Evolutionary conservation across 306 rosid genomes (phyloP).

Genomic region (Dryas alaskensis): DNA sequence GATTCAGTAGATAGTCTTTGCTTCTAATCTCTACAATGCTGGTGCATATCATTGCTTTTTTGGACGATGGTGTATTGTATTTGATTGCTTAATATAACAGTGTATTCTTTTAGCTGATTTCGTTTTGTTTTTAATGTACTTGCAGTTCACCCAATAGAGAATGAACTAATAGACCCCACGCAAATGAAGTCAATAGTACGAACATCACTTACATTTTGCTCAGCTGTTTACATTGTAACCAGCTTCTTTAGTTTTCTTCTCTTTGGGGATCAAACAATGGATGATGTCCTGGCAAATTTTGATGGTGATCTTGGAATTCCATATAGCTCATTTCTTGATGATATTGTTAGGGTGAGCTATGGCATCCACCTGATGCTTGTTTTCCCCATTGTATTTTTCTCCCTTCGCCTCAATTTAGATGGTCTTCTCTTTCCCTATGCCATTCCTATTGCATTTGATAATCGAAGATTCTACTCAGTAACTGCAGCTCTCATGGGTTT

Average conservation of each 20-base stretch:
- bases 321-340: conserved; percentile 58
- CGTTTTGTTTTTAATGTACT: background rate
- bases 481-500: conserved; percentile 51
- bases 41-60: background rate
- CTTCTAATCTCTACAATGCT: background rate
- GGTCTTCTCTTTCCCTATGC: conserved; percentile 66
- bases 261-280: conserved; percentile 65
- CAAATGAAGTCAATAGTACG: conserved; percentile 56
- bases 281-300: conserved; percentile 72
- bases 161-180: conserved; percentile 49
- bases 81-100: background rate
- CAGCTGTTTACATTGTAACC: conserved; percentile 51
- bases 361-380: conserved; percentile 76
- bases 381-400: conserved; percentile 69
- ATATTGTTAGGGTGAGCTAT: conserved; percentile 68
- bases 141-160: conserved; percentile 72
- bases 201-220: conserved; percentile 50
- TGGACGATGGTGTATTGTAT: background rate
- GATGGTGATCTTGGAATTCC: conserved; percentile 73
- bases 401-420: conserved; percentile 70
- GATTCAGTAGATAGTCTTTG: background rate
- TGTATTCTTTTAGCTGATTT: background rate
- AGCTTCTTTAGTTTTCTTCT: conserved; percentile 60
- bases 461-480: conserved; percentile 50
- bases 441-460: conserved; percentile 49